A percentile compares a stretch with the other conserved stretches of the same genome.
phyloP scores from a whole-genome alignment of 768 basidiomycete species.

The Termitomyces titanicus region DNA sequence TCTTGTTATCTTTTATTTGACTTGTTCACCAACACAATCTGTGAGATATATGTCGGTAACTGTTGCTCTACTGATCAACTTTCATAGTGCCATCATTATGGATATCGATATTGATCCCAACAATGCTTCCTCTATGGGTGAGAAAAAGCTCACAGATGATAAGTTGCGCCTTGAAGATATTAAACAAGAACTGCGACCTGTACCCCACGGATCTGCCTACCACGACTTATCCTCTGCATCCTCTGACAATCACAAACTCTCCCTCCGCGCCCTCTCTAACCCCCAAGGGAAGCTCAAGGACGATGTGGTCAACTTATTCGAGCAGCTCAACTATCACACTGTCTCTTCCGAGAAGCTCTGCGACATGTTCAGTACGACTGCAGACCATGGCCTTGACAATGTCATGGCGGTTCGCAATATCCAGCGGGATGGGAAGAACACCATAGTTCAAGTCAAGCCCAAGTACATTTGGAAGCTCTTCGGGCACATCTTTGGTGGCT shows the following conservation, averaged over 20 bases:
- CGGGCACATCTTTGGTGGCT: slow-evolving; percentile 11
- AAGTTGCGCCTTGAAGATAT: not conserved
- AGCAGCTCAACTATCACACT: slow-evolving; percentile 4
- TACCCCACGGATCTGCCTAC: not conserved
- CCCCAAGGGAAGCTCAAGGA: not conserved
- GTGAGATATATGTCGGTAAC: not conserved
- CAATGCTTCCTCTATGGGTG: no score
- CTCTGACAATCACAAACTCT: not conserved
- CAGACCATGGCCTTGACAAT: slow-evolving; percentile 5
- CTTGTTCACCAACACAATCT: no score
- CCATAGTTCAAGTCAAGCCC: slow-evolving; percentile 1
- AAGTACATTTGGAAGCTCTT: slow-evolving; percentile 8
- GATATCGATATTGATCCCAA: not conserved
- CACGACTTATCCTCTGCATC: not conserved
- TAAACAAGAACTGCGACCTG: not conserved
- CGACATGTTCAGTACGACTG: slow-evolving; percentile 2
- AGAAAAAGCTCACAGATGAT: not conserved
- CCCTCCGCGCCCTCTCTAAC: slow-evolving; percentile 11
- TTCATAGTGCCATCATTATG: not conserved
- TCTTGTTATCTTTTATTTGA: no score
- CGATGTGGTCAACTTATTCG: slow-evolving; percentile 1
- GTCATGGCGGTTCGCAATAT: slow-evolving; percentile 1
- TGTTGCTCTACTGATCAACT: not conserved
- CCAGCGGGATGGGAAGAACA: slow-evolving; percentile 10
- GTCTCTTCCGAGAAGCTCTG: slow-evolving; percentile 4